phyloP scores from a whole-genome alignment of 805 yeast genomes.

The Yarrowia yakushimensis region DNA sequence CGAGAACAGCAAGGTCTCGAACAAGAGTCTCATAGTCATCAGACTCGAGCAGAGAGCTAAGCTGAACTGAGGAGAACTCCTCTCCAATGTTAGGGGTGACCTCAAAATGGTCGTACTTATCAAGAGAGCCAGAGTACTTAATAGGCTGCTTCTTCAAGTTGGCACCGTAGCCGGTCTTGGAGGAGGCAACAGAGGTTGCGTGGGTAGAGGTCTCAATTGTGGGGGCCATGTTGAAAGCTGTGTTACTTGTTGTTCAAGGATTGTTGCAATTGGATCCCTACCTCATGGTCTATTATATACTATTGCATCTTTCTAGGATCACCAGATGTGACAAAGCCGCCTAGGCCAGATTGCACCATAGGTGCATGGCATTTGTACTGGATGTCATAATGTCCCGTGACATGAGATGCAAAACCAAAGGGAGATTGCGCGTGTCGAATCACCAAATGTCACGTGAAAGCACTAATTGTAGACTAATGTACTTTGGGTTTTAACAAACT shows the following conservation, averaged over 20 bases:
- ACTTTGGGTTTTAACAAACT: not conserved
- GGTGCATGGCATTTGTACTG: slow-evolving; percentile 12
- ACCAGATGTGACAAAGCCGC: slow-evolving; percentile 8
- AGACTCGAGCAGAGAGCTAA: slow-evolving; percentile 14
- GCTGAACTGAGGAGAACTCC: slow-evolving; percentile 24
- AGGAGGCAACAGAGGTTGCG: not conserved
- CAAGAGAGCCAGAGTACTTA: slow-evolving; percentile 26
- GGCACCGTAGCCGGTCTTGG: slow-evolving; percentile 22
- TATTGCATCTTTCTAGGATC: not conserved
- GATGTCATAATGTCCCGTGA: slow-evolving; percentile 20
- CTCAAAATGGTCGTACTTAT: slow-evolving; percentile 22
- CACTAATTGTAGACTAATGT: slow-evolving; percentile 10
- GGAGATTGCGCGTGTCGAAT: slow-evolving; percentile 9
- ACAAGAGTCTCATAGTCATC: slow-evolving; percentile 20
- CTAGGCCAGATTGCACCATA: slow-evolving; percentile 8
- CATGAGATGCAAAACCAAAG: not conserved
- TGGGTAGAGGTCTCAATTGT: slow-evolving; percentile 18
- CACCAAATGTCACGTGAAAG: slow-evolving; percentile 21
- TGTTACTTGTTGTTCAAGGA: slow-evolving; percentile 5
- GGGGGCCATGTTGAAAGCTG: slow-evolving; percentile 26
- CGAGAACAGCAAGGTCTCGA: slow-evolving; percentile 44
- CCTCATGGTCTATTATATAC: slow-evolving; percentile 11
- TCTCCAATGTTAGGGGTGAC: slow-evolving; percentile 27
- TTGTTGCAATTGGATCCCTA: not conserved
- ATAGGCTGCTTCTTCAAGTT: slow-evolving; percentile 23